Base-by-base conservation (phyloP, 2,329 filamentous ascomycete genomes). In the Dactylellina drechsleri region DNA sequence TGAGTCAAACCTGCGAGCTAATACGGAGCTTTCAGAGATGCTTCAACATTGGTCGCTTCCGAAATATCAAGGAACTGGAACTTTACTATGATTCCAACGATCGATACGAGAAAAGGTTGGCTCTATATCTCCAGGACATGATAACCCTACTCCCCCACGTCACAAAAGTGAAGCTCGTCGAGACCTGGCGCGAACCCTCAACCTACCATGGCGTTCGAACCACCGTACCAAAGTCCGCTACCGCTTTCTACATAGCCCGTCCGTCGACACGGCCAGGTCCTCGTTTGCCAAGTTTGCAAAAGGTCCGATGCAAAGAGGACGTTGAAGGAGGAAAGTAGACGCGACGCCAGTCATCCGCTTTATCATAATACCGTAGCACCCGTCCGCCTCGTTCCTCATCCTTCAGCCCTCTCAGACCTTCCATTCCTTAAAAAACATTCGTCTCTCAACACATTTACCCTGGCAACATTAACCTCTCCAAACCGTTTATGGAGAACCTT, bases 1-100 rank as follows among this genome's bases (percentile, higher is more conserved):
- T 23, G 31, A 16, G 1, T n/a, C 16, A 8, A n/a, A 54, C 40
- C 57, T 3, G 31, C 31, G 31, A 36, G 59, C 40, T 56, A n/a
- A 16, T 4, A 2, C 12, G 13, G 6, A n/a, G n/a, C 20, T 4
- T 16, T 16, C 45, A 73, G 68, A 41, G 50, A 12, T 36, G 41
- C 18, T n/a, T 66, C 0, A 41, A 65, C 40, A 73, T 73, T 16
- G 28, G 61, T 31, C 36, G 56, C 8, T 73, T 73, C 16, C 56
- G 57, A 43, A 61, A 57, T 12, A 36, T 52, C 16, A 73, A 62
- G 13, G 23, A 28, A 49, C 23, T 66, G 28, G 60, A 66, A 7
- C 5, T 73, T 7, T 57, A 66, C 49, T 58, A 73, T 4, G 16
- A 66, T 15, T 50, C 56, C 13, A 40, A 59, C 18, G 50, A 43